A percentile compares a stretch with the other conserved stretches of the same genome.
phyloP scores from a whole-genome alignment of 148 eudicot species.

The Silene conica region DNA sequence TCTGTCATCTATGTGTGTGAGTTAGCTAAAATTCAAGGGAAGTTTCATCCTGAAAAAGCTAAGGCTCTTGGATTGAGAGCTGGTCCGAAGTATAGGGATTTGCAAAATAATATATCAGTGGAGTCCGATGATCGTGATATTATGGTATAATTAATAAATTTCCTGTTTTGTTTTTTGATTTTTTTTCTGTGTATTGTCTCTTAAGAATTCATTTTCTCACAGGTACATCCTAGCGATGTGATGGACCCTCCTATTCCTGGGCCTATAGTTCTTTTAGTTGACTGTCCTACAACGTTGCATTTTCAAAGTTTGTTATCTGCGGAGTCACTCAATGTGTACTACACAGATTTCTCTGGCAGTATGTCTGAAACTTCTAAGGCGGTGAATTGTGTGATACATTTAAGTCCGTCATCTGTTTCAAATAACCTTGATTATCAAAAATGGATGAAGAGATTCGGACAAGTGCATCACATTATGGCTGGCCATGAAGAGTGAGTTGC shows the following conservation, averaged over 20 bases:
- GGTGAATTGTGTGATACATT: conserved; percentile 81
- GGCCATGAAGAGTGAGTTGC: conserved; percentile 79
- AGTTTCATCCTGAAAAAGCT: conserved; percentile 81
- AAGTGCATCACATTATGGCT: conserved; percentile 80
- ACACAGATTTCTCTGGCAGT: conserved; percentile 35
- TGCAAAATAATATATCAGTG: conserved; percentile 69
- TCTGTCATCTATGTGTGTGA: conserved; percentile 81
- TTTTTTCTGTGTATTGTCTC: conserved; percentile 1
- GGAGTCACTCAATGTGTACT: conserved; percentile 51
- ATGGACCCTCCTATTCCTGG: conserved; percentile 89
- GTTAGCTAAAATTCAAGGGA: conserved; percentile 83
- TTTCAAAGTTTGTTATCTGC: conserved; percentile 49
- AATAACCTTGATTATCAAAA: conserved; percentile 46
- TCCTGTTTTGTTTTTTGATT: background rate
- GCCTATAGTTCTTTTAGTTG: conserved; percentile 77
- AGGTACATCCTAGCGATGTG: conserved; percentile 90
- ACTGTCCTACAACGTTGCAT: conserved; percentile 80
- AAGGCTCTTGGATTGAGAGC: conserved; percentile 71
- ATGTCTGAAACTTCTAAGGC: conserved; percentile 37
- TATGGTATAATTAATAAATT: conserved; percentile 42
- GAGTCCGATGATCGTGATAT: conserved; percentile 59
- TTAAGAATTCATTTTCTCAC: conserved; percentile 15
- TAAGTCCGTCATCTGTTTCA: conserved; percentile 59
- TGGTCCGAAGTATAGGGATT: conserved; percentile 77
- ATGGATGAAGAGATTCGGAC: conserved; percentile 84